Evolutionary conservation across 2,329 filamentous ascomycete genomes (phyloP).

Genomic region (Curvularia spicifera): DNA sequence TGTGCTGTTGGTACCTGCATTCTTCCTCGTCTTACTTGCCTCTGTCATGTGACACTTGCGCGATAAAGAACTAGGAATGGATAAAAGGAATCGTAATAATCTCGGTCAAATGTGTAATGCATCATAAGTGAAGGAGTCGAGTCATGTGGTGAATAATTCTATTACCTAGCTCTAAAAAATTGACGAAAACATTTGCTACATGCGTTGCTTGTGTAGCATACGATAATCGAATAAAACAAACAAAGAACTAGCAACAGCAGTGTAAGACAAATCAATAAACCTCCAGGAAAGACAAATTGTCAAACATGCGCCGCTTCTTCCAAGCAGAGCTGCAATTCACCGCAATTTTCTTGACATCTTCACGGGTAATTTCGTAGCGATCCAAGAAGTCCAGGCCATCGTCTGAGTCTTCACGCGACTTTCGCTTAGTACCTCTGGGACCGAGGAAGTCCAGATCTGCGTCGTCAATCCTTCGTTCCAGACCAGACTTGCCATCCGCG

Average conservation of each 20-base stretch:
- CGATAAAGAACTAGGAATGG: neutral
- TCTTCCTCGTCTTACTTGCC: neutral
- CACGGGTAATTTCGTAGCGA: neutral
- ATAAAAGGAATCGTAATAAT: neutral
- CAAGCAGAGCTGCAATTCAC: neutral
- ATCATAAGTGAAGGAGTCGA: neutral
- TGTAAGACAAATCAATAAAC: neutral
- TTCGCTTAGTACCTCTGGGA: neutral
- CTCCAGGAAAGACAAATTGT: slow-evolving; percentile 1
- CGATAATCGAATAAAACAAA: neutral
- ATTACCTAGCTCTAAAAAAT: neutral
- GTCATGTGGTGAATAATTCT: neutral
- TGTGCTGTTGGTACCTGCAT: neutral
- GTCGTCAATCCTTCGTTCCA: slow-evolving; percentile 1
- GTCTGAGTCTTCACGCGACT: neutral
- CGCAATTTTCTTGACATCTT: neutral
- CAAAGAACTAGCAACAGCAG: neutral
- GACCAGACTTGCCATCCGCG: neutral
- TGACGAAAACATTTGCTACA: neutral
- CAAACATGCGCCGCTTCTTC: neutral
- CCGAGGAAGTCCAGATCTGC: neutral
- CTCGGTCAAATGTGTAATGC: neutral
- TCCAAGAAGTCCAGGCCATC: neutral
- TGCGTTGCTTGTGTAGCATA: neutral
- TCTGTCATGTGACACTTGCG: neutral